Evolutionary conservation across 2,329 filamentous ascomycete genomes (phyloP).

Genomic region (Fusarium chuoi): DNA sequence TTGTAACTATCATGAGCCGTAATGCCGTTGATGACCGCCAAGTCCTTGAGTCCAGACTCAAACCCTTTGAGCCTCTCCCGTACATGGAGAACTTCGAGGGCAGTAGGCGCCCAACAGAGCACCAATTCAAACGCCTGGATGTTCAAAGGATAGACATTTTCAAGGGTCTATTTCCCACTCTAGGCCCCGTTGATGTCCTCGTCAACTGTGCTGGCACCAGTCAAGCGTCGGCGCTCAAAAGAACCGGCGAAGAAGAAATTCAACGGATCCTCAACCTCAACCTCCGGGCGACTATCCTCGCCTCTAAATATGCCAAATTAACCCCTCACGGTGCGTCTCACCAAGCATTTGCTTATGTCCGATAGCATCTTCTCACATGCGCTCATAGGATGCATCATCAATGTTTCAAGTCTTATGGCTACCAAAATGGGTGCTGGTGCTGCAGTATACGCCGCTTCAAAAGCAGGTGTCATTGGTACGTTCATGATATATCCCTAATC

Average conservation of each 20-base stretch:
- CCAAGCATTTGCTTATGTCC: not conserved
- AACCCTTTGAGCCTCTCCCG: conserved; percentile 35
- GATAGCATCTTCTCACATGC: conserved; percentile 2
- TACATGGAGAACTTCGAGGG: not conserved
- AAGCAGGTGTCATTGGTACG: conserved; percentile 79
- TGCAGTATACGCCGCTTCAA: conserved; percentile 80
- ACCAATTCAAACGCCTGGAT: conserved; percentile 51
- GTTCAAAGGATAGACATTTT: conserved; percentile 45
- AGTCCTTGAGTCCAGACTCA: conserved; percentile 48
- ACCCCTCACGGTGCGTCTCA: conserved; percentile 45
- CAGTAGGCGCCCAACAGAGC: conserved; percentile 36
- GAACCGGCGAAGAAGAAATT: conserved; percentile 61
- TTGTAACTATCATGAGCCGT: conserved; percentile 70
- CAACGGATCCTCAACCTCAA: conserved; percentile 74
- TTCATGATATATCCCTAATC: conserved; percentile 29
- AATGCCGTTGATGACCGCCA: conserved; percentile 58
- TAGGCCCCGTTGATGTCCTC: conserved; percentile 65
- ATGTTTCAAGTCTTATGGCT: conserved; percentile 81
- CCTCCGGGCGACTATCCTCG: conserved; percentile 71
- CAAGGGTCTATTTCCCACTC: conserved; percentile 45
- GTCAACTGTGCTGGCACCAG: conserved; percentile 84
- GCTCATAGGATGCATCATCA: conserved; percentile 75
- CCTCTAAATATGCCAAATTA: conserved; percentile 61
- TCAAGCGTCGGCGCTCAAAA: conserved; percentile 71
- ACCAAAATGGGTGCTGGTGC: conserved; percentile 75